Conservation (phyloP, 345 rosid genomes). For the Garcia nutans region DNA sequence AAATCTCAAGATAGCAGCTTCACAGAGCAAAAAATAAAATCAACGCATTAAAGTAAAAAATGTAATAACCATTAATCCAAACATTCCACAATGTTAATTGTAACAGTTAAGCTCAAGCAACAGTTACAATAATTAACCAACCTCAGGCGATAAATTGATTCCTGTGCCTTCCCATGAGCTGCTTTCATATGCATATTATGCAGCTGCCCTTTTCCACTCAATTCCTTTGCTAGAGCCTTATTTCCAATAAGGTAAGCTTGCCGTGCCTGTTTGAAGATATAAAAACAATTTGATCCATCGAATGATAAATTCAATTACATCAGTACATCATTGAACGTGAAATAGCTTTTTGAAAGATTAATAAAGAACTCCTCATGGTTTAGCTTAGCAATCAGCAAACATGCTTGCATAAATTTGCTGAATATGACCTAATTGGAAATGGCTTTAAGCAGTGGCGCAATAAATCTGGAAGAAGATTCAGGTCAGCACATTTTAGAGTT, state of each 20-base stretch:
- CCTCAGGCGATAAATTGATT: conserved; percentile 92
- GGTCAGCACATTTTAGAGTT: neutral
- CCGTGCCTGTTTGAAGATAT: conserved; percentile 57
- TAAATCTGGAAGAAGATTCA: neutral
- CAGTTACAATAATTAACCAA: conserved; percentile 39
- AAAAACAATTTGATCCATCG: conserved; percentile 4
- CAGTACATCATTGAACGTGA: neutral
- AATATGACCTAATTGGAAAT: conserved; percentile 3
- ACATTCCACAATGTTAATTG: neutral
- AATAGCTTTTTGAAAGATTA: neutral
- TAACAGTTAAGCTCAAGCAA: neutral
- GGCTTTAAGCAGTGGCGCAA: neutral
- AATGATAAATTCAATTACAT: neutral
- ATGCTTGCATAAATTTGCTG: neutral
- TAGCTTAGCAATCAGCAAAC: neutral
- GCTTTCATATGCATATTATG: conserved; percentile 94
- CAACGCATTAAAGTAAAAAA: neutral
- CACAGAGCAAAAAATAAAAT: neutral
- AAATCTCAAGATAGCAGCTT: neutral
- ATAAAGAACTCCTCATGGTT: conserved; percentile 9
- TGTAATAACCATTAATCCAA: neutral
- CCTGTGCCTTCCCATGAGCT: conserved; percentile 96
- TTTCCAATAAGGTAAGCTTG: conserved; percentile 90
- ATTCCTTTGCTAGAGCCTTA: conserved; percentile 90
- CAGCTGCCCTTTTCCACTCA: conserved; percentile 87